Evolutionary conservation across 805 yeast genomes (phyloP).

Genomic region (Pichia californica): DNA sequence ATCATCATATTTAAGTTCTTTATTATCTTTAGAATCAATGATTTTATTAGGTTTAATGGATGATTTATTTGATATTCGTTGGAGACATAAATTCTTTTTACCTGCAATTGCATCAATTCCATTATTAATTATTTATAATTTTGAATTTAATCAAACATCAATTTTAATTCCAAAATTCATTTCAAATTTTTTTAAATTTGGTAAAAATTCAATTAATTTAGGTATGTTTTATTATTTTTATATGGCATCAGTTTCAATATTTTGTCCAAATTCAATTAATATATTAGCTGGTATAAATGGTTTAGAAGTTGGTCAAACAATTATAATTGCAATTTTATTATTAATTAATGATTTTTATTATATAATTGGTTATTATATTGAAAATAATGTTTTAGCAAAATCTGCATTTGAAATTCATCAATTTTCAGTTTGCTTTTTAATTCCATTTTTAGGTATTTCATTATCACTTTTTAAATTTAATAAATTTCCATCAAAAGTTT

Average conservation of each 20-base stretch:
- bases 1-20: constrained; percentile 79
- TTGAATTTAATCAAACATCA: constrained; percentile 88
- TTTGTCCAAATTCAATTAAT: constrained; percentile 93
- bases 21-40: constrained; percentile 78
- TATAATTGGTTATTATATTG: constrained; percentile 42
- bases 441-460: constrained; percentile 86
- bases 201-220: constrained; percentile 51
- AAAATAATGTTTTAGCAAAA: constrained; percentile 28
- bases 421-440: constrained; percentile 67
- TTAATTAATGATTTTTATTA: constrained; percentile 75
- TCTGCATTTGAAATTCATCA: constrained; percentile 77
- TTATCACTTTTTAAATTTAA: constrained; percentile 69
- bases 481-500: constrained; percentile 87
- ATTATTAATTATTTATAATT: constrained; percentile 80
- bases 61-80: constrained; percentile 89
- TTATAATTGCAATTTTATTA: constrained; percentile 66
- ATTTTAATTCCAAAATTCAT: constrained; percentile 75
- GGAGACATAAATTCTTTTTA: constrained; percentile 95
- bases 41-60: constrained; percentile 84
- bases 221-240: constrained; percentile 77
- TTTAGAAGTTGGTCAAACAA: constrained; percentile 90
- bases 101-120: constrained; percentile 96
- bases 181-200: constrained; percentile 32
- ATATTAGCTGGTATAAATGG: constrained; percentile 97
- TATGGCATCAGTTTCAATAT: constrained; percentile 88